phyloP scores from a whole-genome alignment of 495 filamentous ascomycete genomes.

The Aspergillus leporis region DNA sequence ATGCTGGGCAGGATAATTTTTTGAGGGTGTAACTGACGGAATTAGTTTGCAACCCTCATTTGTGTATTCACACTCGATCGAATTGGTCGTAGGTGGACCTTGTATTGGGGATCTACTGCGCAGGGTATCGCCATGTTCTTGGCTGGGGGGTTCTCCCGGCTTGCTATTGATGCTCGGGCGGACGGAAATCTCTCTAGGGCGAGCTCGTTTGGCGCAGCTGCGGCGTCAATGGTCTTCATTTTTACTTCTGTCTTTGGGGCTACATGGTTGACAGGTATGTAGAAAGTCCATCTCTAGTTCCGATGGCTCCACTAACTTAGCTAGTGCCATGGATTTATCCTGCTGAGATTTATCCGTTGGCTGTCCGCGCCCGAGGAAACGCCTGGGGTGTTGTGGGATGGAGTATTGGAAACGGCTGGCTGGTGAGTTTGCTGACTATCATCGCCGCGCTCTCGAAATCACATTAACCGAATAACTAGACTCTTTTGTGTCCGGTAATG shows the following conservation, averaged over 20 bases:
- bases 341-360: constrained; percentile 70
- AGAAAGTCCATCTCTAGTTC: not conserved
- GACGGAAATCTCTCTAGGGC: constrained; percentile 45
- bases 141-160: constrained; percentile 54
- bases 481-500: constrained; percentile 64
- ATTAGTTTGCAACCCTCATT: constrained; percentile 57
- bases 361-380: constrained; percentile 67
- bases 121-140: constrained; percentile 65
- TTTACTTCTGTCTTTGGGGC: constrained; percentile 70
- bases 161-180: constrained; percentile 52
- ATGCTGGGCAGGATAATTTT: constrained; percentile 7
- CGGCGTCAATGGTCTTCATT: constrained; percentile 68
- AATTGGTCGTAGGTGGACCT: constrained; percentile 66
- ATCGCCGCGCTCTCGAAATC: not conserved
- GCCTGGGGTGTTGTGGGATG: constrained; percentile 76
- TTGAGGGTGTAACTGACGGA: not conserved
- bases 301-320: not conserved
- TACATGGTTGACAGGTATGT: constrained; percentile 60
- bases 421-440: constrained; percentile 31
- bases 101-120: constrained; percentile 65
- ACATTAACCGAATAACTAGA: constrained; percentile 26
- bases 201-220: constrained; percentile 58
- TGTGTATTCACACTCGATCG: constrained; percentile 70
- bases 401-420: constrained; percentile 71
- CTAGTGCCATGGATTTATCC: constrained; percentile 68